These are phyloP conservation scores for Aspergillus sp. DNA, from an alignment of 2,329 filamentous ascomycete species.

Conservation along the genomic window DNA sequence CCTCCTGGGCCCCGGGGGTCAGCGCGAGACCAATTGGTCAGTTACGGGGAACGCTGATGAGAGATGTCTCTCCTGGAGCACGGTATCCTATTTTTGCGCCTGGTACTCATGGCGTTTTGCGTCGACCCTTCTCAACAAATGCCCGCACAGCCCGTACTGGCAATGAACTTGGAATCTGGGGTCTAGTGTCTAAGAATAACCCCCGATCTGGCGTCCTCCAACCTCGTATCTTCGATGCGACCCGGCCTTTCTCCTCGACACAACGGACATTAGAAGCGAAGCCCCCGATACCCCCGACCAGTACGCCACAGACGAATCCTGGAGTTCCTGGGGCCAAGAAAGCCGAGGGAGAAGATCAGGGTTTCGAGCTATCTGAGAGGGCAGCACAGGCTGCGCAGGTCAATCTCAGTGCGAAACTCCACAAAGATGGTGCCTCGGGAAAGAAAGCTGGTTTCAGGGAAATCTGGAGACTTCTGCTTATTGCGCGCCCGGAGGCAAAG, in stretches of 20 bases:
- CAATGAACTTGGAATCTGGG: constrained; percentile 12
- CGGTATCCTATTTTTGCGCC: constrained; percentile 1
- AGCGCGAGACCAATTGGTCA: constrained; percentile 24
- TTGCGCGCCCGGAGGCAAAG: constrained; percentile 79
- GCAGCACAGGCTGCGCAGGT: constrained; percentile 83
- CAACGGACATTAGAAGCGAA: constrained; percentile 25
- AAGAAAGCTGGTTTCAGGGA: constrained; percentile 65
- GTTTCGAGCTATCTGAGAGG: constrained; percentile 73
- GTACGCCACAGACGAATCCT: constrained; percentile 22
- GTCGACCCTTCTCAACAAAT: constrained; percentile 23
- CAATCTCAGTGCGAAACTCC: constrained; percentile 82
- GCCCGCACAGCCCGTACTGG: constrained; percentile 20
- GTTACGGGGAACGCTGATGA: constrained; percentile 15
- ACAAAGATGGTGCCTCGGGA: constrained; percentile 66
- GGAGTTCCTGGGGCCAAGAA: constrained; percentile 40
- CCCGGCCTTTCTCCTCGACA: constrained; percentile 28
- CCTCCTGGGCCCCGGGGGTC: constrained; percentile 31
- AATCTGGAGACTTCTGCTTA: constrained; percentile 82
- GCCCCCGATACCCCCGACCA: constrained; percentile 14
- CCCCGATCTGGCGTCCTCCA: constrained; percentile 9
- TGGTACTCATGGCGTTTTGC: constrained; percentile 10
- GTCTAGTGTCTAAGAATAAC: constrained; percentile 13
- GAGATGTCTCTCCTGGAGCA: constrained; percentile 15
- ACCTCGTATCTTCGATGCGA: constrained; percentile 17
- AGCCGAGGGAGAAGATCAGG: constrained; percentile 55